Evolutionary conservation across 495 filamentous ascomycete species (phyloP).

Genomic region (Hypomontagnella monticulosa): DNA sequence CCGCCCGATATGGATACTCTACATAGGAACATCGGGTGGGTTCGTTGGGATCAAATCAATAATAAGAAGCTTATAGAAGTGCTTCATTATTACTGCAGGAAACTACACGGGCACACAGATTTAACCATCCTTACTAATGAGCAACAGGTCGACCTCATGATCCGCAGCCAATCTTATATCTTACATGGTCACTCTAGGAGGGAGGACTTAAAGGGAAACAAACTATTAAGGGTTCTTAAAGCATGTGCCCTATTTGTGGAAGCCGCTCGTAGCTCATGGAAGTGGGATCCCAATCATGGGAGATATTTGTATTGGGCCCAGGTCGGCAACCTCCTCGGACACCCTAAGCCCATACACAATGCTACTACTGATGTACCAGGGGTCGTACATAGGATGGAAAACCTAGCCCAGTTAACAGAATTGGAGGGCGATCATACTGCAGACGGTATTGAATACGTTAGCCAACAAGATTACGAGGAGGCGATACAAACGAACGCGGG

Average conservation of each 20-base stretch:
- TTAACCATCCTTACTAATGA: background rate
- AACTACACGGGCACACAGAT: background rate
- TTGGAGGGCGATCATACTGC: slow-evolving; percentile 1
- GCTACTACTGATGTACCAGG: slow-evolving; percentile 10
- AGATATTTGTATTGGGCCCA: background rate
- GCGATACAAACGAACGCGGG: slow-evolving; percentile 5
- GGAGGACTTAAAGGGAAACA: background rate
- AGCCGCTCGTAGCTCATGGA: slow-evolving; percentile 1
- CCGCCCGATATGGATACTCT: slow-evolving; percentile 10
- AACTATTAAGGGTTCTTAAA: background rate
- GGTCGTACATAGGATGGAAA: slow-evolving; percentile 14
- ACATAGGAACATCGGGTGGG: slow-evolving; percentile 19
- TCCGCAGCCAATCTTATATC: background rate
- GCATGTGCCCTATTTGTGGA: slow-evolving; percentile 18
- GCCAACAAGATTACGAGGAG: slow-evolving; percentile 2
- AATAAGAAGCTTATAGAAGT: background rate
- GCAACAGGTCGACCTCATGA: slow-evolving; percentile 11
- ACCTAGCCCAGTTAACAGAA: slow-evolving; percentile 10
- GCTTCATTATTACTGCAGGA: background rate
- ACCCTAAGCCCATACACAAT: slow-evolving; percentile 5
- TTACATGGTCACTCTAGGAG: slow-evolving; percentile 7
- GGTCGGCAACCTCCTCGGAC: background rate
- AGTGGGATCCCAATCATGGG: background rate
- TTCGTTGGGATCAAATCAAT: slow-evolving; percentile 7
- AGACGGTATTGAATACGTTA: slow-evolving; percentile 2